These are phyloP conservation scores for Avena insularis DNA, from an alignment of 176 grass and related monocot genomes.

Conservation along the genomic window DNA sequence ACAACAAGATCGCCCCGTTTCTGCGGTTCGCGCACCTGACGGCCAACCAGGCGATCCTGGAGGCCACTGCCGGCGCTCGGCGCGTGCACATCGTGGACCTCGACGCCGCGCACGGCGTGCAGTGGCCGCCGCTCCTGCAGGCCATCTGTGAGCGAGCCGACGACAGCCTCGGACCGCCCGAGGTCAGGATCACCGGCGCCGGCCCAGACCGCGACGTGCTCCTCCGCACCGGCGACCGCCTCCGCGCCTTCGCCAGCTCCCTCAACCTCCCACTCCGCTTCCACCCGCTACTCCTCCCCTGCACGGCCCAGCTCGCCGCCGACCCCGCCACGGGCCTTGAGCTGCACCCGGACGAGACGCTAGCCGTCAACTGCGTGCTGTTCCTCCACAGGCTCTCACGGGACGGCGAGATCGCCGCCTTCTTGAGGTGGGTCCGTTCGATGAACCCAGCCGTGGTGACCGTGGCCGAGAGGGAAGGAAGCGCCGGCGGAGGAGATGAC, in stretches of 20 bases:
- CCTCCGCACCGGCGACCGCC: slow-evolving; percentile 74
- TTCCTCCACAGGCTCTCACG: slow-evolving; percentile 65
- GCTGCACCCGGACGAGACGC: slow-evolving; percentile 62
- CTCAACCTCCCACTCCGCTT: slow-evolving; percentile 83
- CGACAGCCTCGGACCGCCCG: slow-evolving; percentile 48
- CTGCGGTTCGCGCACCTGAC: slow-evolving; percentile 93
- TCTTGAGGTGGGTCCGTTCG: slow-evolving; percentile 55
- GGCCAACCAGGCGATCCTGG: slow-evolving; percentile 95
- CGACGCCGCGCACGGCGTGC: slow-evolving; percentile 79
- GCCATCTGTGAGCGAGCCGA: slow-evolving; percentile 66
- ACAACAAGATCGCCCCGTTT: slow-evolving; percentile 93
- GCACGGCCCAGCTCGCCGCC: neutral
- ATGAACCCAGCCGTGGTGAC: slow-evolving; percentile 80
- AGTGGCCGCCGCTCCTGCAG: slow-evolving; percentile 94
- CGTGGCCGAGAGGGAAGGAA: slow-evolving; percentile 69
- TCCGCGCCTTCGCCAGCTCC: slow-evolving; percentile 83
- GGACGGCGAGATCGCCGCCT: slow-evolving; percentile 41
- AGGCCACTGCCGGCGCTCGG: slow-evolving; percentile 47
- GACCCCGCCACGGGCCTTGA: slow-evolving; percentile 23
- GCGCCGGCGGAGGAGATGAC: neutral
- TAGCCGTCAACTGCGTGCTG: slow-evolving; percentile 80
- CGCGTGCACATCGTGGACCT: slow-evolving; percentile 91
- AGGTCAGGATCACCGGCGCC: slow-evolving; percentile 83
- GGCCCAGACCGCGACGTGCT: slow-evolving; percentile 72
- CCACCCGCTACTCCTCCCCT: slow-evolving; percentile 66